Base-by-base conservation (phyloP, 192 early-diverging fungal species). In the Kappamyces sp. region DNA sequence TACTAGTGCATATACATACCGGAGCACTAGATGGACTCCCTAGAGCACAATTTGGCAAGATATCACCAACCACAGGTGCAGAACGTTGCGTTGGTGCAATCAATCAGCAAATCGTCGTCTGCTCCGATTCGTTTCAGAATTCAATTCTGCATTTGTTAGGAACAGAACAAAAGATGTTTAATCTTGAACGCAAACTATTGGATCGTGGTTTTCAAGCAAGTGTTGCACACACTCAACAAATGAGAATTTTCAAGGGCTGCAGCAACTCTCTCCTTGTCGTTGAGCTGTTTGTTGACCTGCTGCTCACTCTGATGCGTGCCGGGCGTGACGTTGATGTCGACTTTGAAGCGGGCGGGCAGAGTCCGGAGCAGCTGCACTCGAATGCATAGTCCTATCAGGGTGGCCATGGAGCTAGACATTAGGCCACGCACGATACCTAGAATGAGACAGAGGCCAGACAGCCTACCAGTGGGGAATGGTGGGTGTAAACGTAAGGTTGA, bases 401-500 rank as follows among this genome's bases (percentile, higher is more conserved):
- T 96, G 7, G 94, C 93, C 96, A 99, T 99, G 35, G 91, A 94
- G 72, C n/a, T n/a, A n/a, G n/a, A n/a, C n/a, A n/a, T n/a, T n/a
- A n/a, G n/a, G n/a, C n/a, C n/a, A n/a, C n/a, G n/a, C n/a, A n/a
- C n/a, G n/a, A n/a, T n/a, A n/a, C n/a, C n/a, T n/a, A n/a, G n/a
- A n/a, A n/a, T n/a, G n/a, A n/a, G n/a, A n/a, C n/a, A n/a, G n/a
- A n/a, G n/a, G n/a, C n/a, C n/a, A n/a, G n/a, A n/a, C n/a, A n/a
- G n/a, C n/a, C n/a, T n/a, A n/a, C n/a, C 96, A 99, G 70, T 99
- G 96, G 32, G 94, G 94, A 61, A 99, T 96, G 5, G 96, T 96
- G 1, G 96, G 96, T 0, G 92, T 94, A 64, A 99, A 96, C 67
- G 86, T 83, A 33, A 99, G 84, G 5, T 77, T 48, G 33, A 99